A percentile compares a stretch with the other conserved stretches of the same genome.
Evolutionary conservation across 495 filamentous ascomycete genomes (phyloP).

Genomic region (Baudoinia panamericana): DNA sequence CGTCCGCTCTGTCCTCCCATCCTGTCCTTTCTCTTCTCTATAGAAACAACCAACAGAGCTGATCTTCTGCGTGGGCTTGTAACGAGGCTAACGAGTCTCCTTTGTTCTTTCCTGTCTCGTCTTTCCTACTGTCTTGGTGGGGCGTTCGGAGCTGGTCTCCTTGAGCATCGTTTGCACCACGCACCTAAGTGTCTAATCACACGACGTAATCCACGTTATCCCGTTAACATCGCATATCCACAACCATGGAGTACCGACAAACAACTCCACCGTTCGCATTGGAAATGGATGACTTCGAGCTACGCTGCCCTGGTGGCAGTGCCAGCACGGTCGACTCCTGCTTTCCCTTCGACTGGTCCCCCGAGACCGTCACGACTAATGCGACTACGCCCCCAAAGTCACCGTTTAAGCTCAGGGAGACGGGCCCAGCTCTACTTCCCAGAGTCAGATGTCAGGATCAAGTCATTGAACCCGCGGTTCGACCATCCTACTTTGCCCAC

Average conservation of each 20-base stretch:
- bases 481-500: constrained; percentile 35
- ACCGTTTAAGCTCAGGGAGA: constrained; percentile 50
- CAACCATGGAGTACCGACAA: constrained; percentile 26
- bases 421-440: constrained; percentile 71
- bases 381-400: constrained; percentile 56
- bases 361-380: constrained; percentile 59
- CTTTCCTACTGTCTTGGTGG: constrained; percentile 11
- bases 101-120: constrained; percentile 15
- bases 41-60: constrained; percentile 11
- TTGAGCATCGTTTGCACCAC: constrained; percentile 2
- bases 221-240: constrained; percentile 2
- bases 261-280: constrained; percentile 24
- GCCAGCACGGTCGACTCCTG: constrained; percentile 40
- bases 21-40: constrained; percentile 1
- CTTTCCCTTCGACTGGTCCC: constrained; percentile 60
- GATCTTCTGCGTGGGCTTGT: constrained; percentile 7
- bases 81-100: constrained; percentile 21
- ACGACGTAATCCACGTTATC: not conserved
- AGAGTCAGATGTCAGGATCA: constrained; percentile 81
- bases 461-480: constrained; percentile 45
- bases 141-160: constrained; percentile 21
- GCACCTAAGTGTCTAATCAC: constrained; percentile 11
- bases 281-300: constrained; percentile 21
- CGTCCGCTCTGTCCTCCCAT: not conserved
- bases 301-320: constrained; percentile 24